phyloP scores from a whole-genome alignment of 305 asterid species.

The Rubia balearica region DNA sequence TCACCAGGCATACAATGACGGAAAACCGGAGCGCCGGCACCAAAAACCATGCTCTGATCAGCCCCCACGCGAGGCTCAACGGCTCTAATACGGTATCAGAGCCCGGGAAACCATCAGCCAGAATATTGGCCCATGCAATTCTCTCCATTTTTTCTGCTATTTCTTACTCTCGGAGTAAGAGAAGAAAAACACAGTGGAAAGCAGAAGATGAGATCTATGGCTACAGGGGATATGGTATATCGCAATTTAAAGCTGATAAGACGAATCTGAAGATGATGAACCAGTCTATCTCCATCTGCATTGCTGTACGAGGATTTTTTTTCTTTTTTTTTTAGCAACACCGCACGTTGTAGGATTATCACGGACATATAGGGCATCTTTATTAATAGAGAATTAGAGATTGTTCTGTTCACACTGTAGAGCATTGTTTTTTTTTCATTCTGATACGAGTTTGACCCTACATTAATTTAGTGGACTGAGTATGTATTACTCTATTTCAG shows the following conservation, averaged over 20 bases:
- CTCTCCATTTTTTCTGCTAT: slow-evolving; percentile 25
- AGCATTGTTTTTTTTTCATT: too few relatives aligned
- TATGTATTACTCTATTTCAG: too few relatives aligned
- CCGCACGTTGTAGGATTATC: background rate
- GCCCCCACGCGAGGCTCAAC: slow-evolving; percentile 26
- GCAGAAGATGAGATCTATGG: slow-evolving; percentile 9
- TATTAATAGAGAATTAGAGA: too few relatives aligned
- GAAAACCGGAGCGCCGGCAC: slow-evolving; percentile 29
- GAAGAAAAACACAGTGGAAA: slow-evolving; percentile 15
- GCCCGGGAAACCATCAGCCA: slow-evolving; percentile 24
- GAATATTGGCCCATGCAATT: slow-evolving; percentile 13
- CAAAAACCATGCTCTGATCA: slow-evolving; percentile 28
- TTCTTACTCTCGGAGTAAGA: slow-evolving; percentile 7
- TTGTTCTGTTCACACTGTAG: too few relatives aligned
- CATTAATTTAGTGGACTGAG: too few relatives aligned
- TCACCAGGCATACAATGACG: slow-evolving; percentile 25
- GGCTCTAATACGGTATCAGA: slow-evolving; percentile 22
- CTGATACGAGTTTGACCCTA: too few relatives aligned
- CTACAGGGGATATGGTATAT: background rate
- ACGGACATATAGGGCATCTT: background rate
- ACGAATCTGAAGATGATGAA: background rate
- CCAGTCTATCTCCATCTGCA: background rate
- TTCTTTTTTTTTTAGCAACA: background rate
- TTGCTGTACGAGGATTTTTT: background rate
- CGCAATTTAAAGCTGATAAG: background rate